Conservation (phyloP, 2,329 filamentous ascomycete genomes). For the Metarhizium sp. region DNA sequence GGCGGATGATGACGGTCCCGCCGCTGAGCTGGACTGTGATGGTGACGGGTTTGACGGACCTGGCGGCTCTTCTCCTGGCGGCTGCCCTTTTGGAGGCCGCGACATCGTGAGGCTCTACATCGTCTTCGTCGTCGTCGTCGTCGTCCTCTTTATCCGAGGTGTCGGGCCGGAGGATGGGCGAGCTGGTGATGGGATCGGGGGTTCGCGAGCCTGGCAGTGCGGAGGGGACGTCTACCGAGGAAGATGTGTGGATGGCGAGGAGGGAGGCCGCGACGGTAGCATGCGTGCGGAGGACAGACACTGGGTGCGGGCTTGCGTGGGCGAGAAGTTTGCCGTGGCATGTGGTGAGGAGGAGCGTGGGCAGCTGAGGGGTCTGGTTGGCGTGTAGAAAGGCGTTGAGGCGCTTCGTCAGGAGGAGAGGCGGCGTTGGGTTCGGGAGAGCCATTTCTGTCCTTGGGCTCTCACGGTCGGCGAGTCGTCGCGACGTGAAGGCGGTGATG, state of each 20-base stretch:
- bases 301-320: conserved; percentile 46
- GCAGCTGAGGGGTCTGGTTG: conserved; percentile 47
- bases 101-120: conserved; percentile 1
- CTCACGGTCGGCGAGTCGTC: too few relatives aligned
- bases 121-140: conserved; percentile 14
- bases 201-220: conserved; percentile 29
- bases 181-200: conserved; percentile 15
- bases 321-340: conserved; percentile 54
- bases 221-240: conserved; percentile 30
- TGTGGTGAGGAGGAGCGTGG: conserved; percentile 51
- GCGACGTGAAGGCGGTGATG: not conserved
- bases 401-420: conserved; percentile 56
- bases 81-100: conserved; percentile 1
- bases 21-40: conserved; percentile 51
- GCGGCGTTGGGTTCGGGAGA: conserved; percentile 34
- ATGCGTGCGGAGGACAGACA: conserved; percentile 50
- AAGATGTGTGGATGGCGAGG: conserved; percentile 46
- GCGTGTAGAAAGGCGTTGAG: conserved; percentile 52
- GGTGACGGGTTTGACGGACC: conserved; percentile 26
- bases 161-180: conserved; percentile 14
- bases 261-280: conserved; percentile 55
- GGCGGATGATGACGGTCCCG: conserved; percentile 49
- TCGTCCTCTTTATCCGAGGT: conserved; percentile 11
- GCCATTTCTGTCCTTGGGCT: conserved; percentile 18
- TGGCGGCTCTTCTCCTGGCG: conserved; percentile 3